Conservation (phyloP, 2,329 filamentous ascomycete species). For the Colletotrichum scovillei region DNA sequence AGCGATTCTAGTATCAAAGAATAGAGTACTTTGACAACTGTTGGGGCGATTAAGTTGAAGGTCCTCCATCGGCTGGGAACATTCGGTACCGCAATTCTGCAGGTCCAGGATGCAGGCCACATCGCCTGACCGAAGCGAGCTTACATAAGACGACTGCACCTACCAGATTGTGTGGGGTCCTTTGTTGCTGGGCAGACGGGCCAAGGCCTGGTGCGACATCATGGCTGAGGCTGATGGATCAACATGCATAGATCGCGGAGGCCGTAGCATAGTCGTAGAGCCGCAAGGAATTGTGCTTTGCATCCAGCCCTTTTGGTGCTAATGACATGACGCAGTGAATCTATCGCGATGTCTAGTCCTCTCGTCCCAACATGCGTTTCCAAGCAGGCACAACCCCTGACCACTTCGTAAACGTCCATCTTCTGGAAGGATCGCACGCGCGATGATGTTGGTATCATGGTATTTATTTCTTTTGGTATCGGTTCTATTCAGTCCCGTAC, state of each 20-base stretch:
- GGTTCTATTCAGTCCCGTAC: slow-evolving; percentile 11
- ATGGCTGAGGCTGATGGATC: neutral
- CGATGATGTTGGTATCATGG: slow-evolving; percentile 10
- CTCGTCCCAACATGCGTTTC: neutral
- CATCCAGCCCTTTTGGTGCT: neutral
- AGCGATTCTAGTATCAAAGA: neutral
- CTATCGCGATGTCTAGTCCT: no score
- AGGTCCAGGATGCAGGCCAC: slow-evolving; percentile 19
- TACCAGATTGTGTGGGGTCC: slow-evolving; percentile 3
- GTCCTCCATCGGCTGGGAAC: neutral
- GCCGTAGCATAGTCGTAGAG: neutral
- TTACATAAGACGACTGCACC: slow-evolving; percentile 15
- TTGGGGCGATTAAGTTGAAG: neutral
- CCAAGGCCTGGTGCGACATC: slow-evolving; percentile 4
- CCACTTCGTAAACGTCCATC: neutral
- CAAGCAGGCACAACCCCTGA: neutral
- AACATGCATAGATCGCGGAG: neutral
- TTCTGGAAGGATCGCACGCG: neutral
- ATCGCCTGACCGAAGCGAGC: slow-evolving; percentile 1
- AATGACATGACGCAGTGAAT: neutral
- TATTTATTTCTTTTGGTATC: slow-evolving; percentile 22
- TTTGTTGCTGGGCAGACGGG: slow-evolving; percentile 23
- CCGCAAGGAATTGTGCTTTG: neutral
- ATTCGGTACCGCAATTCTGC: slow-evolving; percentile 4
- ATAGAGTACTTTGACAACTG: neutral